A percentile compares a stretch with the other conserved stretches of the same genome.
phyloP scores from a whole-genome alignment of 2,329 filamentous ascomycete species.

The Penicillium freii region DNA sequence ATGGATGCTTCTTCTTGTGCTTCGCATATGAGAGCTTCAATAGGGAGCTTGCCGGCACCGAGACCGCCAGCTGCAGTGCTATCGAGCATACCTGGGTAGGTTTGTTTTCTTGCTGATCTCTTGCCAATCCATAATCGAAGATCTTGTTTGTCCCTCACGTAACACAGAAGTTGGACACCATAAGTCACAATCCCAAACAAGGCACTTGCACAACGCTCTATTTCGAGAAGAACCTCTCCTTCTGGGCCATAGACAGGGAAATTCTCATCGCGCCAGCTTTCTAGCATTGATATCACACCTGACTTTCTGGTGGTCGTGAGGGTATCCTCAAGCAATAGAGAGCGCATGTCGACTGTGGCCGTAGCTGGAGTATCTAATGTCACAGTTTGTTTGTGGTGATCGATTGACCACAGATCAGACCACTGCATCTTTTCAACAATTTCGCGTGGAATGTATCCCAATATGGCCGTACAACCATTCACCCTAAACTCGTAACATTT shows the following conservation, averaged over 20 bases:
- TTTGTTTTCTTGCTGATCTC: conserved; percentile 26
- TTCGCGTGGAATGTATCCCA: neutral
- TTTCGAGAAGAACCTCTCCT: conserved; percentile 42
- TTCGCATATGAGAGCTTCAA: neutral
- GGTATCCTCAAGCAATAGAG: neutral
- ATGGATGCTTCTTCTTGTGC: neutral
- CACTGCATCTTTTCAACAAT: neutral
- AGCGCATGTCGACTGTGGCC: neutral
- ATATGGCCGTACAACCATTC: neutral
- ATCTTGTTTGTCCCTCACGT: conserved; percentile 18
- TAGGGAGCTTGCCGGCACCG: neutral
- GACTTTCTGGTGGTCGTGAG: neutral
- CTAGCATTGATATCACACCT: neutral
- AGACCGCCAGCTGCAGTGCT: conserved; percentile 24
- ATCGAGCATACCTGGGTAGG: conserved; percentile 35
- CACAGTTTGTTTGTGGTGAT: neutral
- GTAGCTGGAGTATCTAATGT: neutral
- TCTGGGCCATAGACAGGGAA: conserved; percentile 43
- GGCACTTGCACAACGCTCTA: conserved; percentile 44
- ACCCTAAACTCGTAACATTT: neutral
- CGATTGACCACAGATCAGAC: neutral
- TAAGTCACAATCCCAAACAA: conserved; percentile 46
- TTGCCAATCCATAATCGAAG: conserved; percentile 30
- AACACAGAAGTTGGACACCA: conserved; percentile 45
- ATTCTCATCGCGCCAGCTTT: neutral